These are phyloP conservation scores for Talinum fruticosum DNA, from an alignment of 148 eudicot species.

Conservation along the genomic window DNA sequence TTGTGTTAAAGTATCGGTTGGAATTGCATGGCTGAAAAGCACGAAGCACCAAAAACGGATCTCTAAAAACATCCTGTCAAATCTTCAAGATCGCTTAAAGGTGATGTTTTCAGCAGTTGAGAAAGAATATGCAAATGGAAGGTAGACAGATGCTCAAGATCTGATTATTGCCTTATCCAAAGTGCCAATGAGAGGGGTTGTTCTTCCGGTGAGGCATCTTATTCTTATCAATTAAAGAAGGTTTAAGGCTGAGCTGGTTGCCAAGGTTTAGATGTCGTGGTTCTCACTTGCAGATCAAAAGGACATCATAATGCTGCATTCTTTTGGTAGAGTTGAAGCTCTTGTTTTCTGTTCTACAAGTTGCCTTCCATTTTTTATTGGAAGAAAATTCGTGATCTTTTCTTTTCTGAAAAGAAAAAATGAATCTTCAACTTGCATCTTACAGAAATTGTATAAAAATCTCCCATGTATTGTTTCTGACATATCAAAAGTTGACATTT, in stretches of 20 bases:
- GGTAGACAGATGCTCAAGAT: conserved; percentile 22
- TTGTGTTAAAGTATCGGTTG: conserved; percentile 62
- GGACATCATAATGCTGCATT: neutral
- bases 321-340: neutral
- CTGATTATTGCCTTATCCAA: neutral
- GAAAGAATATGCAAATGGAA: conserved; percentile 58
- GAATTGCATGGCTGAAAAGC: conserved; percentile 80
- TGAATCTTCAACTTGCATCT: neutral
- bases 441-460: neutral
- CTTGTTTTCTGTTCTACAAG: conserved; percentile 8
- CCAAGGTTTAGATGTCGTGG: neutral
- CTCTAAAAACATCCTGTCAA: conserved; percentile 64
- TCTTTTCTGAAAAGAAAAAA: neutral
- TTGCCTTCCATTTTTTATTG: neutral
- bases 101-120: conserved; percentile 70
- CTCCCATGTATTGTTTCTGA: neutral
- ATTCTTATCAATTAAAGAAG: neutral
- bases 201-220: conserved; percentile 7
- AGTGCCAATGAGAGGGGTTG: neutral
- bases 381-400: neutral
- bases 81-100: conserved; percentile 62
- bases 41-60: conserved; percentile 71
- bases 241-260: neutral
- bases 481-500: neutral
- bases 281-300: neutral